Evolutionary conservation across 2,329 filamentous ascomycete species (phyloP).

Genomic region (Dactylellina parvicollis): DNA sequence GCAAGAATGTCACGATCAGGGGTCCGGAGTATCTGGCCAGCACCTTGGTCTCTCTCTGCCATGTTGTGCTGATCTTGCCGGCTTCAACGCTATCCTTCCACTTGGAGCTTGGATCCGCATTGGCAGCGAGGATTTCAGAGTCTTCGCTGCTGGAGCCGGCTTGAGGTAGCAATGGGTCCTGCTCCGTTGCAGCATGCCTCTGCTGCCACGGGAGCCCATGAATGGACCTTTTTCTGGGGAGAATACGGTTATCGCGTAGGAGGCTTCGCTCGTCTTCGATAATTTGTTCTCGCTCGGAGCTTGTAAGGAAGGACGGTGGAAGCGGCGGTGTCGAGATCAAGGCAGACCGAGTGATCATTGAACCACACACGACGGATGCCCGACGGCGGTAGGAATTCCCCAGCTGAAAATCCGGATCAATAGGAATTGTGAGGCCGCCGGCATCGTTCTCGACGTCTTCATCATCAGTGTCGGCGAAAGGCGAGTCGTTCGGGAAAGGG

Average conservation of each 20-base stretch:
- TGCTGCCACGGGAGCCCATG: slow-evolving; percentile 61
- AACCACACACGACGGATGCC: slow-evolving; percentile 56
- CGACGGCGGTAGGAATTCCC: slow-evolving; percentile 49
- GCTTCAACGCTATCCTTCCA: slow-evolving; percentile 87
- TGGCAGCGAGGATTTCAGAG: slow-evolving; percentile 55
- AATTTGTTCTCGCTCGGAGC: slow-evolving; percentile 68
- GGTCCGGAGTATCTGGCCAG: slow-evolving; percentile 76
- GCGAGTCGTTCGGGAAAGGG: slow-evolving; percentile 37
- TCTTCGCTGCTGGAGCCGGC: slow-evolving; percentile 33
- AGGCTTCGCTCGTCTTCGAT: slow-evolving; percentile 70
- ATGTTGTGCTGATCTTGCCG: slow-evolving; percentile 86
- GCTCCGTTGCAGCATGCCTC: slow-evolving; percentile 64
- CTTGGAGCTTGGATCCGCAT: slow-evolving; percentile 68
- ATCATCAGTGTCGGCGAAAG: slow-evolving; percentile 37
- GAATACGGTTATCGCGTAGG: slow-evolving; percentile 72
- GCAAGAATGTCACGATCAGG: slow-evolving; percentile 76
- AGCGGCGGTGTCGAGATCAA: slow-evolving; percentile 54
- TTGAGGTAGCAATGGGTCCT: slow-evolving; percentile 59
- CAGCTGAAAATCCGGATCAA: slow-evolving; percentile 49
- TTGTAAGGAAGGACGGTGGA: slow-evolving; percentile 63
- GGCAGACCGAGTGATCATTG: slow-evolving; percentile 54
- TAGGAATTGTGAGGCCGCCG: slow-evolving; percentile 25
- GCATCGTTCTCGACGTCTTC: slow-evolving; percentile 37
- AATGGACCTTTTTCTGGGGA: slow-evolving; percentile 69
- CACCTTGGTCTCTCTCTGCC: slow-evolving; percentile 87